phyloP scores from a whole-genome alignment of 805 yeast species.

The Tetrapisispora taiwanensis region DNA sequence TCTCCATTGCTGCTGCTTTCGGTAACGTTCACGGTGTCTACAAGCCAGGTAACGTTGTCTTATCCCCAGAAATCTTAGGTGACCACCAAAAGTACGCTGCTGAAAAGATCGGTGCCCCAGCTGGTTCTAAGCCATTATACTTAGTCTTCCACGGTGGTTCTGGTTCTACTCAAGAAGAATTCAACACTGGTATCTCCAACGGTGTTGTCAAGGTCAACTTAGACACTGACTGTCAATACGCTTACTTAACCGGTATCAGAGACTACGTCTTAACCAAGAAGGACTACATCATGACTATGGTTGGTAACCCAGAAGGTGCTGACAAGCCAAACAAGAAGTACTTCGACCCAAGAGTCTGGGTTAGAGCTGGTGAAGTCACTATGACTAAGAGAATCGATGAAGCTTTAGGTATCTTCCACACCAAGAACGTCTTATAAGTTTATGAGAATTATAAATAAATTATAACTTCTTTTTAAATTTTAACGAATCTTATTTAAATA shows the following conservation, averaged over 20 bases:
- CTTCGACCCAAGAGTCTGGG: slow-evolving; percentile 99
- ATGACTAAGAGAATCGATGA: slow-evolving; percentile 78
- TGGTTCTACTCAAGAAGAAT: slow-evolving; percentile 89
- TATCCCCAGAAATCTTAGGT: slow-evolving; percentile 87
- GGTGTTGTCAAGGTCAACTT: slow-evolving; percentile 99
- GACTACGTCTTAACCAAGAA: slow-evolving; percentile 93
- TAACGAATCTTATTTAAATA: not conserved
- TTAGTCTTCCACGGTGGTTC: slow-evolving; percentile 99
- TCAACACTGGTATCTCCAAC: slow-evolving; percentile 76
- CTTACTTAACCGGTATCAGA: slow-evolving; percentile 93
- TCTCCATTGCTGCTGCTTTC: slow-evolving; percentile 98
- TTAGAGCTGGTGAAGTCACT: slow-evolving; percentile 99
- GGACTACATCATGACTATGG: slow-evolving; percentile 81
- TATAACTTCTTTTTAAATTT: not conserved
- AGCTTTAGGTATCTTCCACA: slow-evolving; percentile 81
- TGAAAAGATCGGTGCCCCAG: slow-evolving; percentile 45
- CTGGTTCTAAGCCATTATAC: slow-evolving; percentile 64
- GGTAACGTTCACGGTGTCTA: slow-evolving; percentile 99
- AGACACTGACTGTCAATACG: slow-evolving; percentile 98
- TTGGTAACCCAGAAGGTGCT: slow-evolving; percentile 99
- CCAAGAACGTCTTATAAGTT: slow-evolving; percentile 48
- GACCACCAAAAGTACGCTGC: slow-evolving; percentile 89
- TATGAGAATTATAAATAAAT: slow-evolving; percentile 2
- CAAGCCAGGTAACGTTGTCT: slow-evolving; percentile 88
- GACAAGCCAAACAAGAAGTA: slow-evolving; percentile 99